A percentile compares a stretch with the other conserved stretches of the same genome.
phyloP scores from a whole-genome alignment of 2,329 filamentous ascomycete species.

The Mariannaea elegans region DNA sequence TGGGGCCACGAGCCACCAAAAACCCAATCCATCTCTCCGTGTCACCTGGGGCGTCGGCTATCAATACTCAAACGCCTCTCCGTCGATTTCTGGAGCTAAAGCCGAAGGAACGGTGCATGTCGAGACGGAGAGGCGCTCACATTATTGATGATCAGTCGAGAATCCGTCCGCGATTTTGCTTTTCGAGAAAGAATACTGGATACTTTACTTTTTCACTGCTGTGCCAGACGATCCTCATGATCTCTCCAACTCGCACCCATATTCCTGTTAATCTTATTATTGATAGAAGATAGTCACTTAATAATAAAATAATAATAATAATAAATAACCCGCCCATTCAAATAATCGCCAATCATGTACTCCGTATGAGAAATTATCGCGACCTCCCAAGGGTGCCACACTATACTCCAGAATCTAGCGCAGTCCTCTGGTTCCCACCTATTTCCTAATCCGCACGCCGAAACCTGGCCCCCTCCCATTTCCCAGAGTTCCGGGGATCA shows the following conservation, averaged over 20 bases:
- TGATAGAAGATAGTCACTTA: no score
- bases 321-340: constrained; percentile 16
- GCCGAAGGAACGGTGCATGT: constrained; percentile 12
- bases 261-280: neutral
- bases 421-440: constrained; percentile 21
- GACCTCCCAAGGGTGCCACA: neutral
- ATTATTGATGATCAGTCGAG: constrained; percentile 3
- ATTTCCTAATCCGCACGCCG: constrained; percentile 22
- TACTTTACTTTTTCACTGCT: no score
- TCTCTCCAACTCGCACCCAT: neutral
- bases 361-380: constrained; percentile 18
- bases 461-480: constrained; percentile 27
- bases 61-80: neutral
- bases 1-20: constrained; percentile 16
- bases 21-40: constrained; percentile 7
- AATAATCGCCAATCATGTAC: neutral
- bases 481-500: constrained; percentile 19
- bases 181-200: neutral
- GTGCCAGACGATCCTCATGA: neutral
- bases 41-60: constrained; percentile 7
- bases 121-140: constrained; percentile 9
- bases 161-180: neutral
- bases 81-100: neutral
- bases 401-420: constrained; percentile 17
- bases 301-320: neutral